Conservation (phyloP, 139 green algal genomes). For the Closterium sp. region DNA sequence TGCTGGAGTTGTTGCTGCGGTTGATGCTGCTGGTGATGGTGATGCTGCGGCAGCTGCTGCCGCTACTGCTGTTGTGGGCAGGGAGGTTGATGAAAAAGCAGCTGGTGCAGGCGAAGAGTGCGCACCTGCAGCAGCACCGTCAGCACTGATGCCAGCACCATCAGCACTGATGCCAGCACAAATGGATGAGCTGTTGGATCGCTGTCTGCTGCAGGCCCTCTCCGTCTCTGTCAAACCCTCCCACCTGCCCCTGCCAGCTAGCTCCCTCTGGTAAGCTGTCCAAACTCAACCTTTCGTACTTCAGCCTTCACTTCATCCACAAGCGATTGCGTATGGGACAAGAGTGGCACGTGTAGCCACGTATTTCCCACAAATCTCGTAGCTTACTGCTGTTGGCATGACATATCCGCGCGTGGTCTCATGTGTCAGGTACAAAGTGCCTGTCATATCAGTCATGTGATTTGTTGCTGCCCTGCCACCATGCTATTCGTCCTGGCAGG, state of each 20-base stretch:
- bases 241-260: slow-evolving; percentile 34
- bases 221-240: slow-evolving; percentile 37
- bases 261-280: slow-evolving; percentile 40
- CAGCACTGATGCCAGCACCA: not conserved
- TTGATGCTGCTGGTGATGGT: not conserved
- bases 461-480: not conserved
- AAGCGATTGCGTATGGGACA: no score
- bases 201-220: slow-evolving; percentile 48
- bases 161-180: slow-evolving; percentile 13
- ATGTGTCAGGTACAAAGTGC: no score
- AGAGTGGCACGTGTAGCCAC: no score
- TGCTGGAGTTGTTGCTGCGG: no score
- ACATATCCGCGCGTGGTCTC: no score
- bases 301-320: no score
- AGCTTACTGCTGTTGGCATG: no score
- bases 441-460: not conserved
- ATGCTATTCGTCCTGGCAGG: slow-evolving; percentile 18
- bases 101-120: slow-evolving; percentile 3
- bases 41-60: no score
- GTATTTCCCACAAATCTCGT: no score
- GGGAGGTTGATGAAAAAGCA: not conserved
- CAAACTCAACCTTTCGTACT: no score
- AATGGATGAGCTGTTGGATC: slow-evolving; percentile 47
- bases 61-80: not conserved
- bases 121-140: not conserved